Conservation (phyloP, 495 filamentous ascomycete genomes). For the Podospora bellae-mahoneyi region DNA sequence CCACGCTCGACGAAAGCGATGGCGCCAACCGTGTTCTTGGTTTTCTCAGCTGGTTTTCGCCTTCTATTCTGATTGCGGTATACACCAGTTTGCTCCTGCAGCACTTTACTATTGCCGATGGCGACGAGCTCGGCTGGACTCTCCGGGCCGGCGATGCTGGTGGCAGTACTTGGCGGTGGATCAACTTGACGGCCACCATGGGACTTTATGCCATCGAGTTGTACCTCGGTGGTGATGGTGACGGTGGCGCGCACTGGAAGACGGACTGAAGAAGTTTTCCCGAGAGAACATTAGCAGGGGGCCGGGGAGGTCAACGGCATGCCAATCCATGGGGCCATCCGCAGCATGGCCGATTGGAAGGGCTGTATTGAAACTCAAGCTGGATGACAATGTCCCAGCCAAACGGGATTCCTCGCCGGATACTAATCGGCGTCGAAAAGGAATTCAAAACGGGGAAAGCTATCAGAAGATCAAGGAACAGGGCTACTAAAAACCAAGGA, state of each 20-base stretch:
- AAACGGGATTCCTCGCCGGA: background rate
- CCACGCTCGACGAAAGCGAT: slow-evolving; percentile 78
- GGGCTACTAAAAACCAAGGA: background rate
- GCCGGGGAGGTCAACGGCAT: background rate
- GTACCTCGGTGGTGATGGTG: slow-evolving; percentile 71
- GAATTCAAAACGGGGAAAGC: background rate
- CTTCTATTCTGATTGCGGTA: slow-evolving; percentile 85
- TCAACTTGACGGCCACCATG: slow-evolving; percentile 87
- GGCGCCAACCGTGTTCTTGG: slow-evolving; percentile 73
- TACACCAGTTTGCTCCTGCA: slow-evolving; percentile 97
- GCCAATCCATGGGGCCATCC: background rate
- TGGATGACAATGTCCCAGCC: background rate
- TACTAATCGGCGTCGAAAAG: background rate
- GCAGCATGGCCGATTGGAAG: background rate
- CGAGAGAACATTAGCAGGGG: background rate
- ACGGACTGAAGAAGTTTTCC: slow-evolving; percentile 55
- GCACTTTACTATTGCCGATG: slow-evolving; percentile 76
- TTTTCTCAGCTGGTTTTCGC: slow-evolving; percentile 86
- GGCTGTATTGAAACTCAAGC: background rate
- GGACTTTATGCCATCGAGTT: slow-evolving; percentile 84
- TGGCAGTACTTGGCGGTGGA: slow-evolving; percentile 87
- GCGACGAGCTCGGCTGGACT: slow-evolving; percentile 78
- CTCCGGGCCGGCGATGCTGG: slow-evolving; percentile 71
- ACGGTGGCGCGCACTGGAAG: slow-evolving; percentile 84
- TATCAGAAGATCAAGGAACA: background rate